These are phyloP conservation scores for Hypoxylon sp. DNA, from an alignment of 2,329 filamentous ascomycete species.

Conservation along the genomic window DNA sequence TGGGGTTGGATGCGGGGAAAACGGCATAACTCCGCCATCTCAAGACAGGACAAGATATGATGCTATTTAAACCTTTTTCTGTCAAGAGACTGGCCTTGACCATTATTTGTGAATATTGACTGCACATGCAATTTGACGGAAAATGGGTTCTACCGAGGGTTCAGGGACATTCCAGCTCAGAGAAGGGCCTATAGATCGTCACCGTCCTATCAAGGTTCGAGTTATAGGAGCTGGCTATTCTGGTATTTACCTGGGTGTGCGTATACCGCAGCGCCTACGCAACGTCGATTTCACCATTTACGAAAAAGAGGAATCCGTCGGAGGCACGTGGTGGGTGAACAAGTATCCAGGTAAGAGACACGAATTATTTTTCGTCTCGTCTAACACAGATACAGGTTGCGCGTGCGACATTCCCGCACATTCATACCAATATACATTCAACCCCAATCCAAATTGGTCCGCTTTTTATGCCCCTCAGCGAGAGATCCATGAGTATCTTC, in stretches of 20 bases:
- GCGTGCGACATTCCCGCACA: slow-evolving; percentile 53
- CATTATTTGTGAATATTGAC: too few species aligned
- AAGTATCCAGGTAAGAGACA: slow-evolving; percentile 46
- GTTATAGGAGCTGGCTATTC: slow-evolving; percentile 49
- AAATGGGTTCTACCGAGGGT: slow-evolving; percentile 20
- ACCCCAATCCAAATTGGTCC: slow-evolving; percentile 64
- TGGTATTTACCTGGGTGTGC: slow-evolving; percentile 48
- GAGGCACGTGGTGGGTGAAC: slow-evolving; percentile 52
- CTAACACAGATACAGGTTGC: too few species aligned
- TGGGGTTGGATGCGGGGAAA: too few species aligned
- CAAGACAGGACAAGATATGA: too few species aligned
- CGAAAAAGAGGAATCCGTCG: slow-evolving; percentile 47
- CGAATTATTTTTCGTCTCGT: not conserved
- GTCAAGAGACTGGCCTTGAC: too few species aligned
- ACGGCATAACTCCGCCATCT: too few species aligned
- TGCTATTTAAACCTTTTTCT: too few species aligned
- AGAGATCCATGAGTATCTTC: slow-evolving; percentile 61
- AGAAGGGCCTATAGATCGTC: slow-evolving; percentile 43
- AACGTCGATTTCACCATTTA: slow-evolving; percentile 48
- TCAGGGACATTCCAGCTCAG: slow-evolving; percentile 36
- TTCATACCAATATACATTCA: slow-evolving; percentile 65
- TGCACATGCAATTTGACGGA: too few species aligned
- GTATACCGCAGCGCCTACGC: slow-evolving; percentile 47
- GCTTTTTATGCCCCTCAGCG: slow-evolving; percentile 57
- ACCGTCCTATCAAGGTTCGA: slow-evolving; percentile 48